Conservation (phyloP, 352 stramenopile species). For the Phytophthora pisi region DNA sequence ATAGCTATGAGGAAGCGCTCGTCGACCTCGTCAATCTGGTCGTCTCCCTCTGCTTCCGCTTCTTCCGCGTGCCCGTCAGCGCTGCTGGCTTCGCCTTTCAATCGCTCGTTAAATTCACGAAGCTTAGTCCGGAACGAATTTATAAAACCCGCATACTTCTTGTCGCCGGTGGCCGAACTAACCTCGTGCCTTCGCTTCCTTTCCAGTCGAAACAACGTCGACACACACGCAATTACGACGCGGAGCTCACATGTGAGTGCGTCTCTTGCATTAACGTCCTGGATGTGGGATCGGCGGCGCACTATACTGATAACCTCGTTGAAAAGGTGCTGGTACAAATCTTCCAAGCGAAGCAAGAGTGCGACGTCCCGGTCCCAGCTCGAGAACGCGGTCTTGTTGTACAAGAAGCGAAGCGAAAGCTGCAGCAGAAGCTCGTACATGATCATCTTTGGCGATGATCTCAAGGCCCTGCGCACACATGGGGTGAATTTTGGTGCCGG, state of each 20-base stretch:
- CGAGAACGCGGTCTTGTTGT: slow-evolving; percentile 29
- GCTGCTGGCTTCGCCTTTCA: slow-evolving; percentile 1
- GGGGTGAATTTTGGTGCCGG: not conserved
- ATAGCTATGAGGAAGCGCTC: slow-evolving; percentile 30
- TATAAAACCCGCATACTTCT: slow-evolving; percentile 57
- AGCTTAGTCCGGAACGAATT: slow-evolving; percentile 49
- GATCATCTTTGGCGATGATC: slow-evolving; percentile 31
- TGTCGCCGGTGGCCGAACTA: slow-evolving; percentile 41
- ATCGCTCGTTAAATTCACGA: slow-evolving; percentile 49
- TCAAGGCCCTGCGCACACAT: slow-evolving; percentile 12
- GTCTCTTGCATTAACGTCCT: slow-evolving; percentile 8
- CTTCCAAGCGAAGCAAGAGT: slow-evolving; percentile 54
- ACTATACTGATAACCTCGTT: slow-evolving; percentile 39
- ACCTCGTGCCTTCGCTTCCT: slow-evolving; percentile 45
- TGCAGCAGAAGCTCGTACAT: slow-evolving; percentile 53
- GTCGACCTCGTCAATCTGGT: slow-evolving; percentile 3
- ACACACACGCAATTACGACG: slow-evolving; percentile 45
- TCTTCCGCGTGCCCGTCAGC: slow-evolving; percentile 9
- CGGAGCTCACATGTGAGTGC: slow-evolving; percentile 34
- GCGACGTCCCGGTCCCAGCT: slow-evolving; percentile 58
- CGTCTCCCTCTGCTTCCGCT: slow-evolving; percentile 8
- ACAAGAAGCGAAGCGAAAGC: slow-evolving; percentile 47
- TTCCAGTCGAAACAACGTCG: slow-evolving; percentile 60
- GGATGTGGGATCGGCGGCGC: slow-evolving; percentile 2
- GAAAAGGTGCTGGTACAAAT: slow-evolving; percentile 48